Percentiles rank a stretch among this genome's conserved stretches.
phyloP scores from a whole-genome alignment of 305 asterid genomes.

The Caryopteris hybrid region DNA sequence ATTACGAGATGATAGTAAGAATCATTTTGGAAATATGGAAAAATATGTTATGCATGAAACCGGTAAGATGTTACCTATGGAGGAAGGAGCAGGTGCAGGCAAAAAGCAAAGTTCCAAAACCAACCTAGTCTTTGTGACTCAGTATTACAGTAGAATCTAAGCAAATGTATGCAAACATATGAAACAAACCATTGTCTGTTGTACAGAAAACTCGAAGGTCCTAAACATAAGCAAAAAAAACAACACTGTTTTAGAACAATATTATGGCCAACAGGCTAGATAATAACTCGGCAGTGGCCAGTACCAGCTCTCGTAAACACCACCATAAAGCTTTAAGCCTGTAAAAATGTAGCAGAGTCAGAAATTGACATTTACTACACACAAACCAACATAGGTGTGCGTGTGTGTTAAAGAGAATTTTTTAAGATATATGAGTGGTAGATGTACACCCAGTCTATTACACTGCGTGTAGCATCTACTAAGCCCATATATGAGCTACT shows the following conservation, averaged over 20 bases:
- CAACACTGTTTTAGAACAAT: not conserved
- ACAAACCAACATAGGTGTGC: not conserved
- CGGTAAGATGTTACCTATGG: too few species aligned
- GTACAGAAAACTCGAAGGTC: conserved; percentile 19
- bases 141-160: conserved; percentile 28
- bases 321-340: conserved; percentile 33
- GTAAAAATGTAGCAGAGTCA: conserved; percentile 7
- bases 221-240: conserved; percentile 24
- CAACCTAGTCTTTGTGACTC: conserved; percentile 6
- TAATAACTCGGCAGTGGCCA: conserved; percentile 21
- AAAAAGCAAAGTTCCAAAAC: conserved; percentile 9
- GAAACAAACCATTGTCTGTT: conserved; percentile 26
- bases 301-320: conserved; percentile 20
- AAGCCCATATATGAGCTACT: not conserved
- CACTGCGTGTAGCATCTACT: not conserved
- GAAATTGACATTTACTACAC: not conserved
- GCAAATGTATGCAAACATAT: conserved; percentile 22
- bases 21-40: too few species aligned
- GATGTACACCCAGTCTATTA: not conserved
- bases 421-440: not conserved
- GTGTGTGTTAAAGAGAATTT: not conserved
- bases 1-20: too few species aligned
- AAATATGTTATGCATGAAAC: too few species aligned
- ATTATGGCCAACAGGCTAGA: conserved; percentile 26
- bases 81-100: not conserved